These are phyloP conservation scores for Cicer yamashitae DNA, from an alignment of 306 rosid species.

Conservation along the genomic window DNA sequence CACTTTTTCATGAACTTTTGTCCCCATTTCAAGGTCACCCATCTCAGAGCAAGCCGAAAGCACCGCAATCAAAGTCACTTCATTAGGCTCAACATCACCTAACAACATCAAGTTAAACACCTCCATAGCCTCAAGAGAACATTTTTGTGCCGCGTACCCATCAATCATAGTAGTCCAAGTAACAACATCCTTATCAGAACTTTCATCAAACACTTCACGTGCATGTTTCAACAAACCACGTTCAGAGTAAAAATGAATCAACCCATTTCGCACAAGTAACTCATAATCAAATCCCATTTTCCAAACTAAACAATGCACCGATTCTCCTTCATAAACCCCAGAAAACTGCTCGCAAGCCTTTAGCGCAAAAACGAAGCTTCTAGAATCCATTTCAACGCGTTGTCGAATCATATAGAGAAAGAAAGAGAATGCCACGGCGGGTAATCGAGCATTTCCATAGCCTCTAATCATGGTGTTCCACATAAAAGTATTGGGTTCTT, in stretches of 20 bases:
- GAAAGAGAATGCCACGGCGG: constrained; percentile 54
- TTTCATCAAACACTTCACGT: constrained; percentile 69
- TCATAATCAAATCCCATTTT: constrained; percentile 65
- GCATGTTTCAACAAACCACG: constrained; percentile 56
- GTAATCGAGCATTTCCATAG: constrained; percentile 48
- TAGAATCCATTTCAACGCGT: constrained; percentile 52
- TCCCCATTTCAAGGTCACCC: constrained; percentile 58
- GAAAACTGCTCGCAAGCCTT: constrained; percentile 57
- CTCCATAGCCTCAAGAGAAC: constrained; percentile 58
- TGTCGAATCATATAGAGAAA: constrained; percentile 54
- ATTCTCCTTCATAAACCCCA: constrained; percentile 44
- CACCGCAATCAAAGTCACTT: constrained; percentile 68
- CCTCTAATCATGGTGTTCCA: constrained; percentile 90
- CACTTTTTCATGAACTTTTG: constrained; percentile 50
- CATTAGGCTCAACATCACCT: constrained; percentile 71
- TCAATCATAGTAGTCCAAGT: constrained; percentile 90
- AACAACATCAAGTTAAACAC: constrained; percentile 61
- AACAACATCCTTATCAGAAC: constrained; percentile 65
- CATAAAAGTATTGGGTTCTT: constrained; percentile 69
- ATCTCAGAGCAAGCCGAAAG: constrained; percentile 61
- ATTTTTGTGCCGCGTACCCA: constrained; percentile 55
- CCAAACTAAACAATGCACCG: constrained; percentile 55
- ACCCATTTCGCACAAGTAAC: constrained; percentile 68
- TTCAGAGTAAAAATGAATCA: constrained; percentile 56
- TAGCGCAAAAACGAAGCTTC: constrained; percentile 65